phyloP scores from a whole-genome alignment of 2,329 filamentous ascomycete species.

The Monosporascus sp. region DNA sequence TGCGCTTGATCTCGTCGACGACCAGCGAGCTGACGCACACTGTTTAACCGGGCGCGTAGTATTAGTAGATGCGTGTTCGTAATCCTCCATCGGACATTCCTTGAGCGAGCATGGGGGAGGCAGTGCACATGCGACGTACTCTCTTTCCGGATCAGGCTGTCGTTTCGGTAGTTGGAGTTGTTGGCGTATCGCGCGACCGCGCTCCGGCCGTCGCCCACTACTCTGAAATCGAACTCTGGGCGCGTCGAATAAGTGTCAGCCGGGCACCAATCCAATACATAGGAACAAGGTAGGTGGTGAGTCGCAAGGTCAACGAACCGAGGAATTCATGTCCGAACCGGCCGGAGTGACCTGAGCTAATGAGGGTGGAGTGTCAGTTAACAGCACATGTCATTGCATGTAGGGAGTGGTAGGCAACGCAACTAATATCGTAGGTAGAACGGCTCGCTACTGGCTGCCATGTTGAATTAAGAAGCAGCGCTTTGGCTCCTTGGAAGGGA shows the following conservation, averaged over 20 bases:
- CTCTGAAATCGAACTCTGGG: conserved; percentile 91
- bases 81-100: too few relatives aligned
- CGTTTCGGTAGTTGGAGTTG: conserved; percentile 99
- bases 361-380: conserved; percentile 8
- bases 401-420: background rate
- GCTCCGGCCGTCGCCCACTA: conserved; percentile 86
- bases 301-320: conserved; percentile 48
- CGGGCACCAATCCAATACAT: too few relatives aligned
- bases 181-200: conserved; percentile 96
- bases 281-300: too few relatives aligned
- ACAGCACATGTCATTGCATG: background rate
- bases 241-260: conserved; percentile 8
- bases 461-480: conserved; percentile 1
- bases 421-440: conserved; percentile 96
- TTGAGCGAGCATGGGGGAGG: background rate
- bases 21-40: conserved; percentile 94
- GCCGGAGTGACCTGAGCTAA: conserved; percentile 91
- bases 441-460: conserved; percentile 62
- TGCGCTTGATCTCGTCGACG: conserved; percentile 91
- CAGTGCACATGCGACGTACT: conserved; percentile 54
- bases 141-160: conserved; percentile 98
- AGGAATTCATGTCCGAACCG: conserved; percentile 98
- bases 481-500: background rate
- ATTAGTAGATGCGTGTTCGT: conserved; percentile 2
- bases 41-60: conserved; percentile 30